Evolutionary conservation across 2,329 filamentous ascomycete genomes (phyloP).

Genomic region (Colletotrichum orbiculare): DNA sequence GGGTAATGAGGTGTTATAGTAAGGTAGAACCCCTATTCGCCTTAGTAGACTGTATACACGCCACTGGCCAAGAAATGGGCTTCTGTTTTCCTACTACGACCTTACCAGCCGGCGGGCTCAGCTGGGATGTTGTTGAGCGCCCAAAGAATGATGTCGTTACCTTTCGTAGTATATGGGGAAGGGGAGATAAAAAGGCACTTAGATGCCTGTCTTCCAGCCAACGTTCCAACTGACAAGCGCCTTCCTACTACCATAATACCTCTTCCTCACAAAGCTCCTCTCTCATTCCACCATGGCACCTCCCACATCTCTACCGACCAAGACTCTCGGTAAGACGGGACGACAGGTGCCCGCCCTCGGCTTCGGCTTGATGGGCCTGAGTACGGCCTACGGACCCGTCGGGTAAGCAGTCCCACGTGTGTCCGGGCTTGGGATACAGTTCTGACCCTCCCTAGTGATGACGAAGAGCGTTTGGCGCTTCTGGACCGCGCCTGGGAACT

Average conservation of each 20-base stretch:
- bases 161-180: too few species aligned
- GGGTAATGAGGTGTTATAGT: too few species aligned
- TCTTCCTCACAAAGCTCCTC: background rate
- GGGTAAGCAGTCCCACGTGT: constrained; percentile 2
- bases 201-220: too few species aligned
- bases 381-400: constrained; percentile 47
- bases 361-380: constrained; percentile 65
- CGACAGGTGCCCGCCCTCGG: constrained; percentile 62
- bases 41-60: too few species aligned
- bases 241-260: background rate
- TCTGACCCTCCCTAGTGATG: constrained; percentile 39
- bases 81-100: too few species aligned
- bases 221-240: background rate
- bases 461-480: constrained; percentile 61
- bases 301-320: constrained; percentile 44
- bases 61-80: too few species aligned
- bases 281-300: background rate
- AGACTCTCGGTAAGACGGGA: constrained; percentile 62
- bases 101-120: too few species aligned
- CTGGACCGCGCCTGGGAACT: constrained; percentile 62
- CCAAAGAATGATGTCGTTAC: too few species aligned
- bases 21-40: too few species aligned
- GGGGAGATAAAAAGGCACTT: too few species aligned
- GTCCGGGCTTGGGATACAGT: accelerated
- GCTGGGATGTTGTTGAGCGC: too few species aligned